A percentile compares a stretch with the other conserved stretches of the same genome.
These are phyloP conservation scores for Beauveria sp. DNA, from an alignment of 2,329 filamentous ascomycete genomes.

Conservation along the genomic window DNA sequence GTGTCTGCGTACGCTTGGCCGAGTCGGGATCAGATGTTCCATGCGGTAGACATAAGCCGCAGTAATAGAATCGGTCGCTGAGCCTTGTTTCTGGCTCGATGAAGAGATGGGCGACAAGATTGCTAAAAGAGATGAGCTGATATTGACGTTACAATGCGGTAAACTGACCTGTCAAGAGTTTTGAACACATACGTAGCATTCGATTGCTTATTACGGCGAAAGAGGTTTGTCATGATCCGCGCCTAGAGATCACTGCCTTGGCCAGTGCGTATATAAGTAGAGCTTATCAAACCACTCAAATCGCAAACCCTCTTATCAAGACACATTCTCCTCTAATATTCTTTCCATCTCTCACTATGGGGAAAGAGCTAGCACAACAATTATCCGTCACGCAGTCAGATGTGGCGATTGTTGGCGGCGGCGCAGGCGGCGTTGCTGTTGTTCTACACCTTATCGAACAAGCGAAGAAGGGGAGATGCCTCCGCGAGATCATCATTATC, in stretches of 20 bases:
- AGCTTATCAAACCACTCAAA: constrained; percentile 4
- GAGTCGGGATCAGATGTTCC: background rate
- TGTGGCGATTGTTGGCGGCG: constrained; percentile 8
- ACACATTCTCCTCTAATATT: background rate
- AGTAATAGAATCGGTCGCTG: background rate
- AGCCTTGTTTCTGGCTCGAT: background rate
- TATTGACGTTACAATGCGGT: background rate
- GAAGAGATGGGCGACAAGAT: background rate
- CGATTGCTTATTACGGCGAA: background rate
- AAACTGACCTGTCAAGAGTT: background rate
- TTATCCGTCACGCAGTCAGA: background rate
- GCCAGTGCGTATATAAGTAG: background rate
- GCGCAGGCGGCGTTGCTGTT: constrained; percentile 8
- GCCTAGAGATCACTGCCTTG: too few species aligned
- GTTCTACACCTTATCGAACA: constrained; percentile 9
- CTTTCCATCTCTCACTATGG: background rate
- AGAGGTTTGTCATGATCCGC: background rate
- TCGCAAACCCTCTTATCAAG: background rate
- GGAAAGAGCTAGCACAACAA: constrained; percentile 1
- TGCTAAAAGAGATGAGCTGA: background rate
- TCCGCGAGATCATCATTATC: background rate
- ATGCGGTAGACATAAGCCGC: constrained; percentile 7
- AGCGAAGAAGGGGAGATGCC: background rate
- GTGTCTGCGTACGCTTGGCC: background rate
- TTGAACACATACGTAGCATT: background rate